phyloP scores from a whole-genome alignment of 225 moss, liverwort and hornwort species.

The Asterella californica region DNA sequence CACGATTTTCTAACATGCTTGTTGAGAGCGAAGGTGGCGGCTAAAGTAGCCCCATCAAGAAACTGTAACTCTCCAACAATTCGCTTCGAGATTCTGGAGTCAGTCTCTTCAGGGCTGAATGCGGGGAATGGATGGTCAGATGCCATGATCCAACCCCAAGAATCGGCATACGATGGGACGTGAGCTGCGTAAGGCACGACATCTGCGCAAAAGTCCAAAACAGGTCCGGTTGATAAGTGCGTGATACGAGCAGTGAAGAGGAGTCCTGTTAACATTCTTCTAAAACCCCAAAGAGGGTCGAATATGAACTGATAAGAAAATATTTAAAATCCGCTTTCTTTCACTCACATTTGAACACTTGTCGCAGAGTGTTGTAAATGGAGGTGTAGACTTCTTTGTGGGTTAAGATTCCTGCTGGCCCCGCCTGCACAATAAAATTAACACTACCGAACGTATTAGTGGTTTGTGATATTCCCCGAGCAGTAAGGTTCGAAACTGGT shows the following conservation, averaged over 20 bases:
- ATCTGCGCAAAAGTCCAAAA: constrained; percentile 40
- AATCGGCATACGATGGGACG: constrained; percentile 90
- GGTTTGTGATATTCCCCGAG: not conserved
- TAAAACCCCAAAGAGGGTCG: not conserved
- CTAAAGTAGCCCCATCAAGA: constrained; percentile 71
- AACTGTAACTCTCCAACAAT: constrained; percentile 64
- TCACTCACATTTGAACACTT: constrained; percentile 81
- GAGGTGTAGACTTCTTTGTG: constrained; percentile 77
- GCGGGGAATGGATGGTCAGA: constrained; percentile 70
- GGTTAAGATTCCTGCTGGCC: constrained; percentile 82
- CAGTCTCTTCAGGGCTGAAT: constrained; percentile 62
- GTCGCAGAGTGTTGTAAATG: constrained; percentile 81
- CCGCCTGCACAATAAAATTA: constrained; percentile 48
- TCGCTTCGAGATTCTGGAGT: constrained; percentile 55
- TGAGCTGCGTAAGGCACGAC: constrained; percentile 89
- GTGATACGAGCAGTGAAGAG: not conserved
- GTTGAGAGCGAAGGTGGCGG: constrained; percentile 65
- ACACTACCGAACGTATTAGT: not conserved
- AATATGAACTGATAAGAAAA: not conserved
- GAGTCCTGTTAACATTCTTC: not conserved
- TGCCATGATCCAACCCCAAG: constrained; percentile 98
- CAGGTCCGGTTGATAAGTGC: not conserved
- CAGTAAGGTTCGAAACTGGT: not conserved
- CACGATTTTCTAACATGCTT: constrained; percentile 77
- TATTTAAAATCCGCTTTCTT: not conserved